Evolutionary conservation across 108 stramenopile species (phyloP).

Genomic region (Skeletonema potamos): DNA sequence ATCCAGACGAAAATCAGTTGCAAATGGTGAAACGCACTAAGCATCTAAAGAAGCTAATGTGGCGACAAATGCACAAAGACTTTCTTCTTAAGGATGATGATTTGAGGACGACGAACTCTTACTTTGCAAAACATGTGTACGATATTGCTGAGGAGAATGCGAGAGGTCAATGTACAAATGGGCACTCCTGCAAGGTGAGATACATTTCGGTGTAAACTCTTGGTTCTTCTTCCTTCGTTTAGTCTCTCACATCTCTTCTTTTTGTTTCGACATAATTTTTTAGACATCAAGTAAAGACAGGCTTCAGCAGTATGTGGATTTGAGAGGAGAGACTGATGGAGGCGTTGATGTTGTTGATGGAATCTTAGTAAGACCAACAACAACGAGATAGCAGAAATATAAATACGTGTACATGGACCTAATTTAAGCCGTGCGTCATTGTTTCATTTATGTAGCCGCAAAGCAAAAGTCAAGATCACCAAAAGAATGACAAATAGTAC

Average conservation of each 20-base stretch:
- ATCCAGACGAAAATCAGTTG: slow-evolving; percentile 25
- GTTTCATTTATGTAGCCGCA: not conserved
- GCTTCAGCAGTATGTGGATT: slow-evolving; percentile 40
- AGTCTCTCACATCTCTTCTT: not conserved
- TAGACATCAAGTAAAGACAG: slow-evolving; percentile 45
- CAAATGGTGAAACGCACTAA: slow-evolving; percentile 4
- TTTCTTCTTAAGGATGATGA: slow-evolving; percentile 33
- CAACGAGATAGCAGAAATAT: not conserved
- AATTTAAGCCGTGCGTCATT: not conserved
- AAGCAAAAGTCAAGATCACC: not conserved
- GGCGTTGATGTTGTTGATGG: slow-evolving; percentile 38
- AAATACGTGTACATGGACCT: not conserved
- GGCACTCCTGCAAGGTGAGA: slow-evolving; percentile 63
- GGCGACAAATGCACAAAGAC: slow-evolving; percentile 35
- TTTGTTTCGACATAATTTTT: not conserved
- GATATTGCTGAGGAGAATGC: slow-evolving; percentile 63
- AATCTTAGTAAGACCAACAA: not conserved
- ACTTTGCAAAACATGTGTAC: slow-evolving; percentile 48
- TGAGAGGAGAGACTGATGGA: slow-evolving; percentile 16
- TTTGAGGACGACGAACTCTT: slow-evolving; percentile 24
- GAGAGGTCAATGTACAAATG: slow-evolving; percentile 64
- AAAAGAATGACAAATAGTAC: not conserved
- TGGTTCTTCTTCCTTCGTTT: not conserved
- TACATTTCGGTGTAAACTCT: not conserved
- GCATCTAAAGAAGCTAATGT: slow-evolving; percentile 38